Percentiles rank a stretch among this genome's conserved stretches.
These are phyloP conservation scores for Hypericum perforatum DNA, from an alignment of 345 rosid species.

Conservation along the genomic window DNA sequence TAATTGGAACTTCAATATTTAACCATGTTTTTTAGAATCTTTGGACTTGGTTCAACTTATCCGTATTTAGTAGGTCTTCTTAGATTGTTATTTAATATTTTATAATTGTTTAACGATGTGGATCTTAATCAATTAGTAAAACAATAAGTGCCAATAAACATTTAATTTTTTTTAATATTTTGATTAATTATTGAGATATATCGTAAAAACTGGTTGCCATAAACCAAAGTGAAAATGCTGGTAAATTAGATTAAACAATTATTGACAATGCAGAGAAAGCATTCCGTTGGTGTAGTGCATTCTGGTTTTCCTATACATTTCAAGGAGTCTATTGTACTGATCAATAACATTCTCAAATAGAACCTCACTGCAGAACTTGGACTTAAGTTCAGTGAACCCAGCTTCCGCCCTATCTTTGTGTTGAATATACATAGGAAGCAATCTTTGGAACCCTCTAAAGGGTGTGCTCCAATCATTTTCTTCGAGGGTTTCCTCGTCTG, in stretches of 20 bases:
- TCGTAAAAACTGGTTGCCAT: no score
- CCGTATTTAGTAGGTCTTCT: no score
- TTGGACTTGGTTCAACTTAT: no score
- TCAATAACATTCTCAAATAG: constrained; percentile 25
- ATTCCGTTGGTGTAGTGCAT: constrained; percentile 47
- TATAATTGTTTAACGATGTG: no score
- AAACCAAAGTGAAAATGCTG: no score
- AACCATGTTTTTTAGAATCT: no score
- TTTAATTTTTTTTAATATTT: no score
- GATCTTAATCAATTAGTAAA: no score
- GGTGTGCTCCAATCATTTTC: constrained; percentile 12
- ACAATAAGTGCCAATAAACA: no score
- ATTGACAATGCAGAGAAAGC: constrained; percentile 34
- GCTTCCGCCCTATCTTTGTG: constrained; percentile 24
- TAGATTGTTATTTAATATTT: no score
- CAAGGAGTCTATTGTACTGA: constrained; percentile 26
- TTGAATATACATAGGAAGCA: constrained; percentile 13
- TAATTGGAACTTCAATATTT: no score
- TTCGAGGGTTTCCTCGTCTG: constrained; percentile 11
- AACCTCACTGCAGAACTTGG: constrained; percentile 35
- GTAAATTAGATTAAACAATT: constrained; percentile 3
- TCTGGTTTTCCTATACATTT: constrained; percentile 35
- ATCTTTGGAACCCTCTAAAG: constrained; percentile 13
- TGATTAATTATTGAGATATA: no score
- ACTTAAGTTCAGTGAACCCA: constrained; percentile 22